Evolutionary conservation across 1,284 basidiomycete genomes (phyloP), one percentile per base, ranked within the genome.

Genomic region (Cryptococcus amylolentus): DNA sequence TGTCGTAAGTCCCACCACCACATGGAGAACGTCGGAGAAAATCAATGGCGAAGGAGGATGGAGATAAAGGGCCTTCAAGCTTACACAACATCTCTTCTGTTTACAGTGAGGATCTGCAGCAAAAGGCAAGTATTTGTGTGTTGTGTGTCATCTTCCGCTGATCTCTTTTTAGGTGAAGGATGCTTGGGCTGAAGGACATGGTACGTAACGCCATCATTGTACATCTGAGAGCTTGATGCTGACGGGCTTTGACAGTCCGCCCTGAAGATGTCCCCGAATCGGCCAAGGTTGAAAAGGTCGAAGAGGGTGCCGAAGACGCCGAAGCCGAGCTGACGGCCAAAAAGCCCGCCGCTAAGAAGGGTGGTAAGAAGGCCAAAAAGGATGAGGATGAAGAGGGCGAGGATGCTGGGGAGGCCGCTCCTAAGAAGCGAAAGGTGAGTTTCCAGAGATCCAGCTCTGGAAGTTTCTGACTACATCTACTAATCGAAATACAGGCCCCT

Each of bases 181-280:
- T 67, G 89, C 89, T 3, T 89, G 83, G 81, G 82, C 86, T 51
- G 84, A 81, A 1, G 89, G 86, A 5, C 82, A 85, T 42, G 70
- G 71, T 73, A 31, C 14, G 66, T 62, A 5, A 26, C 14, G 41
- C 1, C 41, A 42, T 13, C 8, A n/a, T n/a, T 6, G 3, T 28
- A 43, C 37, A 16, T 26, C 12, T 35, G 3, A 9, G 20, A 43
- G 35, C 8, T 35, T 6, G 7, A 8, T 35, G 10, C 10, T 28
- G 46, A 49, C 18, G n/a, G 37, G 13, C 31, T 8, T 20, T 13
- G 27, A 26, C n/a, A 50, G 49, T 50, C 49, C 31, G 27, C 12
- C 84, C 86, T 16, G 88, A 86, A 63, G 89, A 91, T 66, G 83
- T 91, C 31, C 89, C 89, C 2, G 84, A 84, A 37, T 80, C 79